Evolutionary conservation across 2,329 filamentous ascomycete species (phyloP).

Genomic region (Zelopaecilomyces penicillatus): DNA sequence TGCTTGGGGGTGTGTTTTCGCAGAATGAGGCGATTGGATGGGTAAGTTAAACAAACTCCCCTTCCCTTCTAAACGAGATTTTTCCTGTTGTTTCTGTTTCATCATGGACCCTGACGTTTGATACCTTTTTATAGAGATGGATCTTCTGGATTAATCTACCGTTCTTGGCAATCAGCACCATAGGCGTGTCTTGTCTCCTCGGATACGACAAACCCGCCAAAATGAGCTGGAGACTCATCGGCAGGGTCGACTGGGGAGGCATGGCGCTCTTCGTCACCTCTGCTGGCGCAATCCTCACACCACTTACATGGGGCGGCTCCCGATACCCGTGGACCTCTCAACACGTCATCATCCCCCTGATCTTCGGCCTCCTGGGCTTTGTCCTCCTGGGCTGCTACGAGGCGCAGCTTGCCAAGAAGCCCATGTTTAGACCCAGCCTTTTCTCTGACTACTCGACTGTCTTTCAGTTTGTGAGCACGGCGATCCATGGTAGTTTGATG

Average conservation of each 20-base stretch:
- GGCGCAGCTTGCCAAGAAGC: constrained; percentile 6
- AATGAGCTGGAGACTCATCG: constrained; percentile 5
- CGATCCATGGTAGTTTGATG: constrained; percentile 18
- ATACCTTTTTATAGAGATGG: constrained; percentile 19
- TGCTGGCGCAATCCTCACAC: constrained; percentile 11
- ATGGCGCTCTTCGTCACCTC: constrained; percentile 43
- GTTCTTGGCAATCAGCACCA: constrained; percentile 16
- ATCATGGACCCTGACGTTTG: background rate
- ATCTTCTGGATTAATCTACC: constrained; percentile 29
- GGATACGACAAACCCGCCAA: constrained; percentile 14
- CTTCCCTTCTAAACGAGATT: background rate
- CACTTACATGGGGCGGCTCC: constrained; percentile 12
- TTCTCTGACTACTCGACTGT: constrained; percentile 14
- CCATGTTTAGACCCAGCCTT: constrained; percentile 16
- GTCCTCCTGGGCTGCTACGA: constrained; percentile 15
- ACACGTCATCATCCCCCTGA: constrained; percentile 48
- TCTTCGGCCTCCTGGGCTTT: constrained; percentile 44
- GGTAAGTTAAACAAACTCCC: constrained; percentile 8
- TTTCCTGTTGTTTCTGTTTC: background rate
- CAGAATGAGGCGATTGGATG: constrained; percentile 13
- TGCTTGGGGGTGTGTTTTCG: constrained; percentile 17
- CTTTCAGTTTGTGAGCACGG: constrained; percentile 13
- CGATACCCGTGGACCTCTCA: constrained; percentile 14
- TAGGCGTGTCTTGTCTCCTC: constrained; percentile 19
- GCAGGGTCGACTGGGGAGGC: constrained; percentile 53